Percentiles rank a stretch among this genome's conserved stretches.
These are phyloP conservation scores for Mytilinidion resinicola DNA, from an alignment of 495 filamentous ascomycete species.

Conservation along the genomic window DNA sequence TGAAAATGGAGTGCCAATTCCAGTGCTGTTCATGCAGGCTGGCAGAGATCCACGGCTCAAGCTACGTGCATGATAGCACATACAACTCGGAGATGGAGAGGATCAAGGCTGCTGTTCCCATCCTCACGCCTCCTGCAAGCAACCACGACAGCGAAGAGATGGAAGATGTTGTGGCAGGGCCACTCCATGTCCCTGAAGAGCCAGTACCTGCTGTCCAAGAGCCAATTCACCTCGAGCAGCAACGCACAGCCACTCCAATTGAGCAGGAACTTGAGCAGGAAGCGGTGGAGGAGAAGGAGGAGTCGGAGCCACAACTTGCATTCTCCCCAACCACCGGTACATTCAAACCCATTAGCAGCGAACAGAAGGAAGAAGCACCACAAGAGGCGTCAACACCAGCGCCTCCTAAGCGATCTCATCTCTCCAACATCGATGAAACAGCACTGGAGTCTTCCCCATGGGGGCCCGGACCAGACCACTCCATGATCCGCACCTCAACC, in stretches of 20 bases:
- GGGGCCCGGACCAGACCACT: constrained; percentile 20
- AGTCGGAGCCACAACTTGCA: constrained; percentile 13
- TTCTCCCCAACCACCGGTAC: constrained; percentile 34
- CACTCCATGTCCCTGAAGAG: constrained; percentile 6
- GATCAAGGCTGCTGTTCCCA: constrained; percentile 27
- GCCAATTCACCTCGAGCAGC: neutral
- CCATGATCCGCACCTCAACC: constrained; percentile 11
- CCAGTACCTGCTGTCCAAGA: neutral
- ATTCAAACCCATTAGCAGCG: constrained; percentile 19
- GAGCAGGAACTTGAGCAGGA: constrained; percentile 2
- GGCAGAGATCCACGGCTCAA: constrained; percentile 44
- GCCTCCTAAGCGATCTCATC: neutral
- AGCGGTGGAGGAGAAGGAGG: neutral
- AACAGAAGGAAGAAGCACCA: constrained; percentile 2
- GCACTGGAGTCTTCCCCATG: constrained; percentile 20
- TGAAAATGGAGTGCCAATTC: constrained; percentile 75
- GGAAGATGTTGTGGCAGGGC: constrained; percentile 2
- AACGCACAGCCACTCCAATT: neutral
- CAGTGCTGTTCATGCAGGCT: constrained; percentile 61
- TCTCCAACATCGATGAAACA: constrained; percentile 9
- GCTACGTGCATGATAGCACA: constrained; percentile 46
- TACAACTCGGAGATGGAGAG: constrained; percentile 27
- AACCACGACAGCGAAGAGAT: constrained; percentile 14
- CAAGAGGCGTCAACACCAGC: constrained; percentile 5
- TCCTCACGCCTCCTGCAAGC: constrained; percentile 23